Evolutionary conservation across 495 filamentous ascomycete genomes (phyloP).

Genomic region (Daldinia grandis): DNA sequence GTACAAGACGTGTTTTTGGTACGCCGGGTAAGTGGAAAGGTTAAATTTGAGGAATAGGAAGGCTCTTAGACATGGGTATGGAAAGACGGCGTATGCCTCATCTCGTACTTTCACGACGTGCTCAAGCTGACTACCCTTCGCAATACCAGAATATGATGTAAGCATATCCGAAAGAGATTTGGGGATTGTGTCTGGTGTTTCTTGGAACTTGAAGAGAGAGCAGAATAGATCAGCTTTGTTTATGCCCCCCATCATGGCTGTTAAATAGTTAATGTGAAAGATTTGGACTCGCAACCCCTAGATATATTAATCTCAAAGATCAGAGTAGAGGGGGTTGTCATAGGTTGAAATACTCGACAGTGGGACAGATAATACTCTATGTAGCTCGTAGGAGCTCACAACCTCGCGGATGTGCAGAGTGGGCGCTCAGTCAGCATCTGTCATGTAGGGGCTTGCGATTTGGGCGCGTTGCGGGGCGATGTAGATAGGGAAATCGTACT

Average conservation of each 20-base stretch:
- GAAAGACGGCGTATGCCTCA: conserved; percentile 33
- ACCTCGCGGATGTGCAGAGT: no score
- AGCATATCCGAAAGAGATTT: conserved; percentile 29
- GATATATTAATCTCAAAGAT: no score
- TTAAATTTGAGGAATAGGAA: conserved; percentile 53
- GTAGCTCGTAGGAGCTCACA: no score
- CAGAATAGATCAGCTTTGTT: neutral
- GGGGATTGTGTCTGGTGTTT: conserved; percentile 27
- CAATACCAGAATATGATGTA: conserved; percentile 32
- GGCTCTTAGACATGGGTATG: conserved; percentile 55
- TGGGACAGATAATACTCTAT: no score
- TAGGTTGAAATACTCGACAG: no score
- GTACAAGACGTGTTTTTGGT: conserved; percentile 41
- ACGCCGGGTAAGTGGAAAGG: conserved; percentile 35
- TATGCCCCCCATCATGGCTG: neutral
- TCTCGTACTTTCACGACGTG: conserved; percentile 39
- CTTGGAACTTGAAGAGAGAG: neutral
- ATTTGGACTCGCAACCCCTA: neutral
- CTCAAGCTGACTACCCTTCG: conserved; percentile 20
- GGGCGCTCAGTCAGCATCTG: no score
- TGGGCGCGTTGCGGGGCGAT: no score
- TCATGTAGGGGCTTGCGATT: no score
- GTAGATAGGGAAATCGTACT: no score
- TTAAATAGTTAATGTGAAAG: neutral
- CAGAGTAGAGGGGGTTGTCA: no score